Percentiles rank a stretch among this genome's conserved stretches.
phyloP scores from a whole-genome alignment of 371 early-diverging fungal species.

The Mortierella sp. region DNA sequence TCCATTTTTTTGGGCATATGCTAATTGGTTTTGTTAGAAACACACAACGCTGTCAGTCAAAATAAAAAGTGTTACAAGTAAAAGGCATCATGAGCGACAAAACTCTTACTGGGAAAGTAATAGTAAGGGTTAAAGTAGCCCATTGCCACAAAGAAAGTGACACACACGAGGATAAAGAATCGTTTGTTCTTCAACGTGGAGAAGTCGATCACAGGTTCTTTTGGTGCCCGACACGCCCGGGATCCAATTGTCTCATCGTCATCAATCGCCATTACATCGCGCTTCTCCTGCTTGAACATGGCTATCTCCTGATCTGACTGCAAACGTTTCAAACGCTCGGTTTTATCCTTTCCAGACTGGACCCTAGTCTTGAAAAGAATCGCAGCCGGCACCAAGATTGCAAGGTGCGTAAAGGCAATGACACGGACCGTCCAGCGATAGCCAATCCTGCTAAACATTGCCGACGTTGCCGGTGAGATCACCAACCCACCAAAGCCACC shows the following conservation, averaged over 20 bases:
- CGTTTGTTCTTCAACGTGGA: constrained; percentile 29
- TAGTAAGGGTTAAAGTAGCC: constrained; percentile 53
- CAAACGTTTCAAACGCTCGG: constrained; percentile 28
- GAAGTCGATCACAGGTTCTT: constrained; percentile 33
- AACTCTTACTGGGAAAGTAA: constrained; percentile 45
- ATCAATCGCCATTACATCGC: neutral
- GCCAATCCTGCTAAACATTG: constrained; percentile 50
- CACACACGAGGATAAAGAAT: constrained; percentile 23
- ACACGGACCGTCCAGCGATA: constrained; percentile 44
- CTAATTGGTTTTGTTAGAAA: neutral
- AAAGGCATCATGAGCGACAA: too few relatives aligned
- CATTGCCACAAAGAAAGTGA: constrained; percentile 31
- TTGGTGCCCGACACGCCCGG: neutral
- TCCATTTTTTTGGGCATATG: constrained; percentile 38
- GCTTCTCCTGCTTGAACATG: constrained; percentile 21
- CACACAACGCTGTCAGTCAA: too few relatives aligned
- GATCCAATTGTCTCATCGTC: neutral
- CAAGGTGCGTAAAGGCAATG: constrained; percentile 60
- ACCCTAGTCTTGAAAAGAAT: constrained; percentile 55
- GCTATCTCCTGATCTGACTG: constrained; percentile 20
- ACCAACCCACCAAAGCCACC: constrained; percentile 70
- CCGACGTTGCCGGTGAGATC: constrained; percentile 61
- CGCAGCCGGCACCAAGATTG: constrained; percentile 57
- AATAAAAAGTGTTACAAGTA: too few relatives aligned
- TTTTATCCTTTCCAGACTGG: constrained; percentile 27